Base-by-base conservation (phyloP, 108 stramenopile species). In the Thalassiosira profunda region DNA sequence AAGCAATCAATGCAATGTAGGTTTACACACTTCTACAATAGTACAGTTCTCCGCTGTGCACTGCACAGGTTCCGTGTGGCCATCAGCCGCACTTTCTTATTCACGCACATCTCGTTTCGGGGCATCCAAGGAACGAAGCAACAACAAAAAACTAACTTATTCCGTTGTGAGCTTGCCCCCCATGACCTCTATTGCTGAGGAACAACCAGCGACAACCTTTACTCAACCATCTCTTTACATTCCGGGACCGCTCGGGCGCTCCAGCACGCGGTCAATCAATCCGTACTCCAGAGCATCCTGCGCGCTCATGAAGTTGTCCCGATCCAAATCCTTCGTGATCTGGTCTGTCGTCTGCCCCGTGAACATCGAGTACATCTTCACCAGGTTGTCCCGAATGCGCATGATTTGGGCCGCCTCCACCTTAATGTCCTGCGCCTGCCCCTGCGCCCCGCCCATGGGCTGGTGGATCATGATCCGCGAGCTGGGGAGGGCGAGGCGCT, bases 401-500 rank as follows among this genome's bases (percentile, higher is more conserved):
- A 99, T 92, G 76, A 99, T 97, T 80, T 99, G 97, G 7, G 94
- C 85, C 8, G 98, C 98, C 81, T 99, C 97, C 17, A 96, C 94
- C 76, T 97, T 97, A 79, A 99, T 98, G 82, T 99, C 98, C 76
- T 97, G 94, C 3, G 98, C 97, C 67, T 99, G 98, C 37, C 97
- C 98, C 80, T 91, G 96, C 3, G 98, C 98, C n/a, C 97, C 97
- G 30, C 98, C 98, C 97, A 96, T 96, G 59, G 98, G 98, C 79
- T 98, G 98, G 87, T 98, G 98, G 80, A 98, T 98, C 98, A 98
- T 98, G 63, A 94, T 93, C 8, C 98, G 86, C 6, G 95, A 95
- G 53, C 92, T 93, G 15, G 98, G 98, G n/a, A 98, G 79, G 11
- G 98, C 97, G 69, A 96, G 71, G 25, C 95, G 89, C 63, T 92